These are phyloP conservation scores for Phytophthora citricola DNA, from an alignment of 352 stramenopile genomes.

Conservation along the genomic window DNA sequence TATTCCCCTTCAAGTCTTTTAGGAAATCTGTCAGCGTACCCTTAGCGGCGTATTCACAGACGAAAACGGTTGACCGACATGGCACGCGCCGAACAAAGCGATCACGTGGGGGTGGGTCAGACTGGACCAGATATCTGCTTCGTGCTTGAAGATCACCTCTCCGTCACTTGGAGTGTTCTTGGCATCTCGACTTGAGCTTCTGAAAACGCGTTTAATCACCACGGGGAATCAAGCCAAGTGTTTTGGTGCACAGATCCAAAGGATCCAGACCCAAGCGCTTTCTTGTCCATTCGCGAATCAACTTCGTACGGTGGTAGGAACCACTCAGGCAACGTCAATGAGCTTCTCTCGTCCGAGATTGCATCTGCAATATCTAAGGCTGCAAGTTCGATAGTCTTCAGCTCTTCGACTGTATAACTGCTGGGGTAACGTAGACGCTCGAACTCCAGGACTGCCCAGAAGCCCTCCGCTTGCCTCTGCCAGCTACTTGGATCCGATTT, in stretches of 20 bases:
- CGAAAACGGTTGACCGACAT: slow-evolving; percentile 29
- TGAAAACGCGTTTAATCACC: slow-evolving; percentile 28
- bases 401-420: slow-evolving; percentile 11
- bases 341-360: not conserved
- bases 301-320: slow-evolving; percentile 39
- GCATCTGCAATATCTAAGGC: not conserved
- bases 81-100: slow-evolving; percentile 16
- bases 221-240: slow-evolving; percentile 21
- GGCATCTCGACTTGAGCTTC: not conserved
- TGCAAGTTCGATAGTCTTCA: slow-evolving; percentile 6
- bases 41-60: slow-evolving; percentile 33
- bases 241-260: slow-evolving; percentile 32
- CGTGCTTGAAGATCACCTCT: slow-evolving; percentile 7
- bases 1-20: not conserved
- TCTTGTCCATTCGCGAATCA: not conserved
- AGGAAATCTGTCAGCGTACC: slow-evolving; percentile 26
- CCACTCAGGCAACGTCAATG: slow-evolving; percentile 19
- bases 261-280: slow-evolving; percentile 14
- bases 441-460: slow-evolving; percentile 18
- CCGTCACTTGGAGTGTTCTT: slow-evolving; percentile 9
- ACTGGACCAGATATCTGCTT: not conserved
- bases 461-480: slow-evolving; percentile 11
- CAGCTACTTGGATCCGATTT: slow-evolving; percentile 3
- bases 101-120: not conserved
- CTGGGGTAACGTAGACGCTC: slow-evolving; percentile 10